Evolutionary conservation across 1,139 yeast species (phyloP).

Genomic region (Taphrina wiesneri): DNA sequence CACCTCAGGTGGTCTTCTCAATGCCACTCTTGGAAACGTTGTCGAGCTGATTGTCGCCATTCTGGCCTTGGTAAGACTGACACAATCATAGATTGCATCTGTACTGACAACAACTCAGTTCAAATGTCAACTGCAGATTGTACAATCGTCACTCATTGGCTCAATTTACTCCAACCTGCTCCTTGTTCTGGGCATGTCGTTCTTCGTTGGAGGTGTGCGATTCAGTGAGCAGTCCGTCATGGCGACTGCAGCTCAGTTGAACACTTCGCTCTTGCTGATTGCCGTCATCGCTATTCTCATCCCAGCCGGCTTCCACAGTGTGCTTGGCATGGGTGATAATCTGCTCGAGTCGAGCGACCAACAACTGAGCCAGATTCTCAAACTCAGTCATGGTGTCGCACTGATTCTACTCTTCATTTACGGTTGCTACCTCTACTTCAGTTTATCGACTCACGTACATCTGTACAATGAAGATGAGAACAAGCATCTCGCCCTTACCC

Average conservation of each 20-base stretch:
- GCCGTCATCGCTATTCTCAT: slow-evolving; percentile 84
- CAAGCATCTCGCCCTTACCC: slow-evolving; percentile 19
- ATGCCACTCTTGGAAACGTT: slow-evolving; percentile 78
- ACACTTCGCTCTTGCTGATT: slow-evolving; percentile 89
- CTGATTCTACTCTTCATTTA: slow-evolving; percentile 69
- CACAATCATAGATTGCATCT: neutral
- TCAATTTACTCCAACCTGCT: slow-evolving; percentile 83
- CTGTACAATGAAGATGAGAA: slow-evolving; percentile 46
- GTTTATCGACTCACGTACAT: slow-evolving; percentile 77
- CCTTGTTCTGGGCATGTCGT: slow-evolving; percentile 90
- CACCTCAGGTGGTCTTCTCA: slow-evolving; percentile 8
- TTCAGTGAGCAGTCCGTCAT: slow-evolving; percentile 85
- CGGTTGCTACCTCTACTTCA: slow-evolving; percentile 77
- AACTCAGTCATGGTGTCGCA: slow-evolving; percentile 62
- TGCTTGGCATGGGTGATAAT: slow-evolving; percentile 52
- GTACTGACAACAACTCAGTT: neutral
- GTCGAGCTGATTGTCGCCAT: slow-evolving; percentile 88
- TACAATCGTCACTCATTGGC: slow-evolving; percentile 94
- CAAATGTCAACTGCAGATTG: slow-evolving; percentile 79
- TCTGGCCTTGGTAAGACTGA: slow-evolving; percentile 70
- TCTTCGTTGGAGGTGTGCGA: slow-evolving; percentile 87
- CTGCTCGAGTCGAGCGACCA: slow-evolving; percentile 48
- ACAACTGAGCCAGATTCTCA: slow-evolving; percentile 57
- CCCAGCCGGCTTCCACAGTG: slow-evolving; percentile 85
- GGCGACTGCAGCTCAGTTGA: slow-evolving; percentile 96